Percentiles rank a stretch among this genome's conserved stretches.
These are phyloP conservation scores for Talaromyces verruculosus DNA, from an alignment of 2,329 filamentous ascomycete genomes.

Conservation along the genomic window DNA sequence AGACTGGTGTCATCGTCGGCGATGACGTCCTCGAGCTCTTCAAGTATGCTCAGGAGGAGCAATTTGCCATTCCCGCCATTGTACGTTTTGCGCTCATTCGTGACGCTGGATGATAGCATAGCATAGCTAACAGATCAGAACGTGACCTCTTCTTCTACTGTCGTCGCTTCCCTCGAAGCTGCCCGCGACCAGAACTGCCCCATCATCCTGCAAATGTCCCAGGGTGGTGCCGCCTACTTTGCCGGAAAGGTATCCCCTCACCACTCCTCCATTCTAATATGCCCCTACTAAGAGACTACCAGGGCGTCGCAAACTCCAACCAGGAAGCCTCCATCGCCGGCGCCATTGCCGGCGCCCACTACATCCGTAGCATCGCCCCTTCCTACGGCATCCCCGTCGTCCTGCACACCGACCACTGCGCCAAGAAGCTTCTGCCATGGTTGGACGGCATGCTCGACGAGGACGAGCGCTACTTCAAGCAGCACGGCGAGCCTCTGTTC, in stretches of 20 bases:
- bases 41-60: slow-evolving; percentile 82
- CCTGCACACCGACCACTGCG: slow-evolving; percentile 97
- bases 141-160: slow-evolving; percentile 88
- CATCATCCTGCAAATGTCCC: slow-evolving; percentile 88
- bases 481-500: slow-evolving; percentile 88
- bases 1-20: slow-evolving; percentile 66
- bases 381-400: slow-evolving; percentile 86
- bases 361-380: slow-evolving; percentile 84
- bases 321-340: slow-evolving; percentile 88
- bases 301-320: slow-evolving; percentile 76
- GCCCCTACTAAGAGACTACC: too few species aligned
- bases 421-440: slow-evolving; percentile 99
- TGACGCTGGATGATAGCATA: background rate
- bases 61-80: slow-evolving; percentile 85
- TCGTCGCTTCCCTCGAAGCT: slow-evolving; percentile 86
- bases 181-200: slow-evolving; percentile 88
- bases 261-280: too few species aligned
- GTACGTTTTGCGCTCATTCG: slow-evolving; percentile 40
- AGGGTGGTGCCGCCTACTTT: slow-evolving; percentile 92
- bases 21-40: slow-evolving; percentile 73
- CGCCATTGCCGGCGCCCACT: slow-evolving; percentile 85
- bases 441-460: slow-evolving; percentile 92
- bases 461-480: slow-evolving; percentile 94
- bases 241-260: slow-evolving; percentile 68
- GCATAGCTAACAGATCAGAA: slow-evolving; percentile 55